Percentiles rank a stretch among this genome's conserved stretches.
These are phyloP conservation scores for Phaeosphaeriaceae sp. DNA, from an alignment of 2,329 filamentous ascomycete species.

Conservation along the genomic window DNA sequence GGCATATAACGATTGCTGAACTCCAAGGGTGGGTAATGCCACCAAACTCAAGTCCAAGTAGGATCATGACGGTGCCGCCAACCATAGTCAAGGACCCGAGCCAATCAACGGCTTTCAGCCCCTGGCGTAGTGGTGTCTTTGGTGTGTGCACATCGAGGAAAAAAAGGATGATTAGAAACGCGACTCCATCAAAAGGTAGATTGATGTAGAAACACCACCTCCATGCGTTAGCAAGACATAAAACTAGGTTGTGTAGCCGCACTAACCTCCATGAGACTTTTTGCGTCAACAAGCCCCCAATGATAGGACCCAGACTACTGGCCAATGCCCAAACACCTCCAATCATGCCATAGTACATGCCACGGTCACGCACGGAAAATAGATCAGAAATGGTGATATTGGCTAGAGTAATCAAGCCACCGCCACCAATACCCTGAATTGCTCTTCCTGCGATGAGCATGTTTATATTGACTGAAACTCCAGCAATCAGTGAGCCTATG, in stretches of 20 bases:
- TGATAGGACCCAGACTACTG: constrained; percentile 67
- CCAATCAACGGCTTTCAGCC: constrained; percentile 71
- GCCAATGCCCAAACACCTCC: constrained; percentile 72
- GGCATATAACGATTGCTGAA: constrained; percentile 75
- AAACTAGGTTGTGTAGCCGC: not conserved
- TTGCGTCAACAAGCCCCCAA: constrained; percentile 71
- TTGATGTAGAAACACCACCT: constrained; percentile 66
- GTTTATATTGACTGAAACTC: constrained; percentile 61
- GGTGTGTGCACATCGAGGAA: constrained; percentile 72
- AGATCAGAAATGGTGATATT: constrained; percentile 70
- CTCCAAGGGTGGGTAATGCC: constrained; percentile 76
- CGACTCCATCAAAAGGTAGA: constrained; percentile 65
- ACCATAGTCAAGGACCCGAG: constrained; percentile 70
- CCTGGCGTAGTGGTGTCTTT: constrained; percentile 65
- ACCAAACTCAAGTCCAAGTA: constrained; percentile 85
- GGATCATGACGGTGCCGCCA: constrained; percentile 81
- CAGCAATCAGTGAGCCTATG: constrained; percentile 66
- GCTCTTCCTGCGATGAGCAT: constrained; percentile 68
- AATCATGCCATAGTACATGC: constrained; percentile 69
- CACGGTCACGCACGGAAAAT: constrained; percentile 65
- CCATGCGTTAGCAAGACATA: not conserved
- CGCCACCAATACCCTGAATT: constrained; percentile 68
- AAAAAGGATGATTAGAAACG: constrained; percentile 63
- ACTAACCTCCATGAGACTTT: constrained; percentile 66
- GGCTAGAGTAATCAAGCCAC: constrained; percentile 67